Percentiles rank a stretch among this genome's conserved stretches.
These are phyloP conservation scores for Oryza officinalis DNA, from an alignment of 176 grass and related monocot genomes.

Conservation along the genomic window DNA sequence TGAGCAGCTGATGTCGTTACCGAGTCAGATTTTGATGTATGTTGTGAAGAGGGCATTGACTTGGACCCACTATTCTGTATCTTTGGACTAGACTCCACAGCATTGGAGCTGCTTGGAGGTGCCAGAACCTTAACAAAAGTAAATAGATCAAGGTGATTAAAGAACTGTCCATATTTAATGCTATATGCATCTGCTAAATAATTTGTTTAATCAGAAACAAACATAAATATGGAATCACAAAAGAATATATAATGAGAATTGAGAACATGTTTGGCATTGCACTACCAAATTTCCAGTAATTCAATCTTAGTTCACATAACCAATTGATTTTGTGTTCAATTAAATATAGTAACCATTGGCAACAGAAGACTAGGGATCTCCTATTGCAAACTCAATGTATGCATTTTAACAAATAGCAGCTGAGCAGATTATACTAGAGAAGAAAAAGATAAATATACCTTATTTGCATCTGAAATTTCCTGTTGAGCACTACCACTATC, in stretches of 20 bases:
- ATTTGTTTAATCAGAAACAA: slow-evolving; percentile 9
- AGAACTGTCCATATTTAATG: neutral
- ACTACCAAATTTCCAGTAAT: slow-evolving; percentile 8
- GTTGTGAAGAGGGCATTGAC: slow-evolving; percentile 3
- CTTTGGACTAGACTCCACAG: neutral
- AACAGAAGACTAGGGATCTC: neutral
- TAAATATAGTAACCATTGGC: slow-evolving; percentile 28
- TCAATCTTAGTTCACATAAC: neutral
- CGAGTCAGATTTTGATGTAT: slow-evolving; percentile 4
- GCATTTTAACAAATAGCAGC: neutral
- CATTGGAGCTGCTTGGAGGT: slow-evolving; percentile 28
- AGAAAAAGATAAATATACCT: slow-evolving; percentile 47
- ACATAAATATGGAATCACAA: slow-evolving; percentile 2
- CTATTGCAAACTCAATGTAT: neutral
- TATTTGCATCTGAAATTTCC: slow-evolving; percentile 39
- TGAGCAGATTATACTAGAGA: neutral
- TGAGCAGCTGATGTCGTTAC: neutral
- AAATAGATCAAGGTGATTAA: slow-evolving; percentile 21
- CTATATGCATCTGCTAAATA: neutral
- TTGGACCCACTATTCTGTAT: neutral
- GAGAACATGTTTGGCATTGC: slow-evolving; percentile 14
- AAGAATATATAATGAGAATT: neutral
- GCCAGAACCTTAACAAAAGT: slow-evolving; percentile 22
- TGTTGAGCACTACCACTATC: slow-evolving; percentile 20
- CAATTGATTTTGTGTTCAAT: neutral